Evolutionary conservation across 225 moss, liverwort and hornwort genomes (phyloP).

Genomic region (Thuidium tamariscinum): DNA sequence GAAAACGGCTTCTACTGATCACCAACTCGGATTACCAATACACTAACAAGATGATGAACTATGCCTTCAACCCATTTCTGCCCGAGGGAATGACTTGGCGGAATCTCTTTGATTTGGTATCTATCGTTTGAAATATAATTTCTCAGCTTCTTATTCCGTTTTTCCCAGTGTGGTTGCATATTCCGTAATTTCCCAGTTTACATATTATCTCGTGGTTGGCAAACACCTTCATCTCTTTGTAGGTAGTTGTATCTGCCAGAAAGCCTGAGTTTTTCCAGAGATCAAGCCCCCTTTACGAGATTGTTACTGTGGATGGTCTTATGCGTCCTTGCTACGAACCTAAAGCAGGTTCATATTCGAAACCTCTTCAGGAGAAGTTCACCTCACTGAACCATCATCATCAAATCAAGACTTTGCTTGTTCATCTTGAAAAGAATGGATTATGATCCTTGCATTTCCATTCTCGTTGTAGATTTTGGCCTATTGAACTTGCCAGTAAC

Average conservation of each 20-base stretch:
- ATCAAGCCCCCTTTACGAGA: slow-evolving; percentile 63
- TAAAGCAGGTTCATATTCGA: slow-evolving; percentile 39
- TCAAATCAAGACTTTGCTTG: neutral
- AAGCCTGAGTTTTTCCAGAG: slow-evolving; percentile 74
- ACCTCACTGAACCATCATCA: neutral
- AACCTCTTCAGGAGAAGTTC: neutral
- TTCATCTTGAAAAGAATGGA: neutral
- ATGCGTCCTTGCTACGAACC: slow-evolving; percentile 69
- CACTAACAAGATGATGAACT: slow-evolving; percentile 72
- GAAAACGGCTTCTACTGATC: slow-evolving; percentile 63
- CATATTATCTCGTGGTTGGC: neutral
- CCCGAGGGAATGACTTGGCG: slow-evolving; percentile 59
- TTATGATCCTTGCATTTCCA: neutral
- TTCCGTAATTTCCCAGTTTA: neutral
- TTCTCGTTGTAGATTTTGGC: neutral
- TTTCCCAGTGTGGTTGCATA: neutral
- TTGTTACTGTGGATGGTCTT: slow-evolving; percentile 61
- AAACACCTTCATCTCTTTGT: neutral
- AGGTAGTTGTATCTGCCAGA: slow-evolving; percentile 79
- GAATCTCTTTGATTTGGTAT: slow-evolving; percentile 68
- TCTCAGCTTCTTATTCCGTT: neutral
- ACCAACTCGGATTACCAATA: slow-evolving; percentile 72
- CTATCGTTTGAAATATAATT: neutral
- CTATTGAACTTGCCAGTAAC: neutral
- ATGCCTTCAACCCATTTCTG: slow-evolving; percentile 61